Conservation (phyloP, 768 basidiomycete genomes). For the Boletus rubescentipes region DNA sequence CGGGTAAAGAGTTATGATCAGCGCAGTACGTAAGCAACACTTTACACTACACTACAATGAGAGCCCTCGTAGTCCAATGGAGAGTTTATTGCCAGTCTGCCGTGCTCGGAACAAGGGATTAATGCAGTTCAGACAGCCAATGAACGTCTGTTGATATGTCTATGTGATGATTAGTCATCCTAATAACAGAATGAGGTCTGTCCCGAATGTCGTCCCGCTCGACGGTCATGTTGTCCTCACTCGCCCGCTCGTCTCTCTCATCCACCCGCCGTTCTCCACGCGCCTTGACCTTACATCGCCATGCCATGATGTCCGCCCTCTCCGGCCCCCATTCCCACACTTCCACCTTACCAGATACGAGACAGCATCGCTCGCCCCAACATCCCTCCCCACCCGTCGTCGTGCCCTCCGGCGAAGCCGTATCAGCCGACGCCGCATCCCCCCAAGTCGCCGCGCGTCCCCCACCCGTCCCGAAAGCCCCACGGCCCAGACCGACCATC, state of each 20-base stretch:
- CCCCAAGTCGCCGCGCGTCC: conserved; percentile 74
- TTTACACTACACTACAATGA: not conserved
- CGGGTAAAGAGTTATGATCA: not conserved
- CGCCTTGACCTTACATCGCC: conserved; percentile 34
- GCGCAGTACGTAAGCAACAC: conserved; percentile 18
- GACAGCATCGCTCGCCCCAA: conserved; percentile 9
- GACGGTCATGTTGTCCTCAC: conserved; percentile 23
- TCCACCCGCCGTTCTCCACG: not conserved
- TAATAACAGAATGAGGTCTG: no score
- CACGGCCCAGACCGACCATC: conserved; percentile 63
- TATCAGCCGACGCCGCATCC: conserved; percentile 60
- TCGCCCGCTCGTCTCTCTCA: conserved; percentile 14
- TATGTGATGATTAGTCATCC: conserved; percentile 20
- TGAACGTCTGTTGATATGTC: conserved; percentile 5
- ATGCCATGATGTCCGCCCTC: conserved; percentile 69
- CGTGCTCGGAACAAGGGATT: no score
- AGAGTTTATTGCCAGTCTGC: no score
- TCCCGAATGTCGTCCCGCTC: no score
- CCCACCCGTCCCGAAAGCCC: conserved; percentile 63
- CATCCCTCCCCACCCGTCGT: conserved; percentile 44
- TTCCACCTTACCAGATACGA: conserved; percentile 19
- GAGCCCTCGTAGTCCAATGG: no score
- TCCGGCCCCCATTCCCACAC: conserved; percentile 33
- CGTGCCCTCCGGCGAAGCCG: conserved; percentile 43
- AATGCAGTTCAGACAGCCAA: not conserved